Percentiles rank a stretch among this genome's conserved stretches.
phyloP scores from a whole-genome alignment of 2,329 filamentous ascomycete genomes.

The Cladophialophora yegresii region DNA sequence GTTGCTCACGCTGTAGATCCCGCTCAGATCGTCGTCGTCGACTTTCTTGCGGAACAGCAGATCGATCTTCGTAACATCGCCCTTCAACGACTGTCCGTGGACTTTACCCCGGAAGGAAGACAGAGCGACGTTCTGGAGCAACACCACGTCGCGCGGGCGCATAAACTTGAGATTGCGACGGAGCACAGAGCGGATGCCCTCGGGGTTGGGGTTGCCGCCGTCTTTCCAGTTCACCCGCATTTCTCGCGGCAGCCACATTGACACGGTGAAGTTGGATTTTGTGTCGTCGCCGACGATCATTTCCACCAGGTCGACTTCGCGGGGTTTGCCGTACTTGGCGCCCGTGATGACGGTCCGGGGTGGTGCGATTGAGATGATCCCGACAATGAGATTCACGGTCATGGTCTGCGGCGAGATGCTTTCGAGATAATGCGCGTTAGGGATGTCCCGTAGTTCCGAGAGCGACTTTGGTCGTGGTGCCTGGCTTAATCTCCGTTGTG shows the following conservation, averaged over 20 bases:
- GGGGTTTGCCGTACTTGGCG: constrained; percentile 49
- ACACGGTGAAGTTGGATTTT: constrained; percentile 74
- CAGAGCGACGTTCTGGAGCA: constrained; percentile 77
- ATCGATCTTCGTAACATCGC: constrained; percentile 68
- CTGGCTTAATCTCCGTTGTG: constrained; percentile 32
- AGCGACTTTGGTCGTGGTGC: constrained; percentile 45
- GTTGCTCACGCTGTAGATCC: constrained; percentile 59
- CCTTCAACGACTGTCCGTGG: constrained; percentile 78
- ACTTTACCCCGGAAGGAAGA: constrained; percentile 74
- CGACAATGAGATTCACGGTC: constrained; percentile 78
- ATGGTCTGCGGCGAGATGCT: constrained; percentile 76
- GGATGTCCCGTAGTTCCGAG: constrained; percentile 69
- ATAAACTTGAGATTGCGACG: constrained; percentile 52
- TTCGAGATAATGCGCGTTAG: constrained; percentile 64
- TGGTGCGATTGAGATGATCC: constrained; percentile 70
- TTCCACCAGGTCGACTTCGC: constrained; percentile 67
- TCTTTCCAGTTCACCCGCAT: constrained; percentile 36
- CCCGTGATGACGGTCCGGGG: constrained; percentile 69
- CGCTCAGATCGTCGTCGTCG: constrained; percentile 56
- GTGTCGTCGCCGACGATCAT: constrained; percentile 84
- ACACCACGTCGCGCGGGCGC: constrained; percentile 71
- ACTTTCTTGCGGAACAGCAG: constrained; percentile 63
- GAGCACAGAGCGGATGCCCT: constrained; percentile 41
- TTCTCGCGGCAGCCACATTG: constrained; percentile 69
- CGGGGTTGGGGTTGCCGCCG: constrained; percentile 33